Base-by-base conservation (phyloP, 306 rosid genomes). In the Fagus crenata region DNA sequence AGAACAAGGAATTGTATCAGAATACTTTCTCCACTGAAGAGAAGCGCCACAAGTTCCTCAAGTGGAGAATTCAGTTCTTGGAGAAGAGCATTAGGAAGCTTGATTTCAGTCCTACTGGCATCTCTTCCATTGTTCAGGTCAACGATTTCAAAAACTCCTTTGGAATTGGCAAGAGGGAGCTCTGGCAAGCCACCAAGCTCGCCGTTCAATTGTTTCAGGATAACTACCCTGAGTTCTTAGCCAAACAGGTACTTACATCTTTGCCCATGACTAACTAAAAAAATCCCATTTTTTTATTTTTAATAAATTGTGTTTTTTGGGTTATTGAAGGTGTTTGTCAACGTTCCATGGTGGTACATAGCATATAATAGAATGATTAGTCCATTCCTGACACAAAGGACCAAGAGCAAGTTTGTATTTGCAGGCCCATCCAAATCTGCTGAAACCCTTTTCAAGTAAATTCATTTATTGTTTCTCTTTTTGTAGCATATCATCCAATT, bases 371-470 rank as follows among this genome's bases (percentile, higher is more conserved):
- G 79, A 68, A 81, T 88, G 86, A 83, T 85, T 71, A 83, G 87
- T 68, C 86, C 91, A 4, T 88, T 88, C 79, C 80, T 88, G 67
- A 88, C 91, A 7, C 91, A 81, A 72, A 88, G 91, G 78, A 88
- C 91, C 14, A 88, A 91, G 84, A 93, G 98, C 93, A 93, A 93
- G 77, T 91, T 93, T 81, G 96, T 93, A 1, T 89, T 89, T 83
- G 98, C 95, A 17, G 93, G 97, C 22, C 90, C 97, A 46, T 82
- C 96, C 51, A 93, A 89, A 55, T 84, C 97, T 80, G 77, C 96
- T 6, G 97, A 89, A 3, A 88, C 98, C 81, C 96, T 93, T 36
- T 89, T 85, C 90, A 89, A 83, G 98, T 89, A 75, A n/a, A 39
- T 53, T 33, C 53, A 7, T 33, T 3, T 40, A 31, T 28, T 68